Conservation (phyloP, 108 stramenopile genomes). For the Nannochloropsis salina region DNA sequence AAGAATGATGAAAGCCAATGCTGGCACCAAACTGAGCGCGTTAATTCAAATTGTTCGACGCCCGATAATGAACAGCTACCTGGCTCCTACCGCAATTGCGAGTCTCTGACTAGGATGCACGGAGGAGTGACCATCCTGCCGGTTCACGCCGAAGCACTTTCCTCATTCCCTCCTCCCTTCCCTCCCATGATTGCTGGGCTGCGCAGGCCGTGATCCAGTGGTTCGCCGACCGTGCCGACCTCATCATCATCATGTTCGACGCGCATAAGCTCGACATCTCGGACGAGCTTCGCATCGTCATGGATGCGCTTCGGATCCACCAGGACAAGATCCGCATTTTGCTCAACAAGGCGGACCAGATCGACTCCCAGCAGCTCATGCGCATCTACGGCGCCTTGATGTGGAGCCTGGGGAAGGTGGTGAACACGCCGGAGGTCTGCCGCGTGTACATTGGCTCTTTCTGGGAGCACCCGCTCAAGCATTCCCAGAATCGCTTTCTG, state of each 20-base stretch:
- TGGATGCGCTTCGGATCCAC: conserved; percentile 75
- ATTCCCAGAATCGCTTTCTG: conserved; percentile 58
- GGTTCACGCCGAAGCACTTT: too few relatives aligned
- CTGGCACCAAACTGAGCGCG: too few relatives aligned
- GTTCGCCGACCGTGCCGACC: conserved; percentile 70
- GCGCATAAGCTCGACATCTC: conserved; percentile 94
- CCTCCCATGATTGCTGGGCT: neutral
- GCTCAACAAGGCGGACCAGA: conserved; percentile 88
- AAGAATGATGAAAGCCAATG: too few relatives aligned
- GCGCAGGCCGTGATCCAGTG: conserved; percentile 38
- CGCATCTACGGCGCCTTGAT: conserved; percentile 93
- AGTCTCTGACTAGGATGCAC: neutral
- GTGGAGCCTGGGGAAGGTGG: conserved; percentile 94
- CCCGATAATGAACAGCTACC: neutral
- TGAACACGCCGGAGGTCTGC: conserved; percentile 94
- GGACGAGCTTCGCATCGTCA: conserved; percentile 81
- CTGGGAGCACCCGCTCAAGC: conserved; percentile 81
- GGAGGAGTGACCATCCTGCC: too few relatives aligned
- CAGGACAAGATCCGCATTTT: conserved; percentile 87
- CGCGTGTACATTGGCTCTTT: conserved; percentile 96
- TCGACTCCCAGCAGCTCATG: conserved; percentile 93
- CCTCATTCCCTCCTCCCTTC: neutral
- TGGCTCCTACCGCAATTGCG: conserved; percentile 16
- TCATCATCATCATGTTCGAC: conserved; percentile 94
- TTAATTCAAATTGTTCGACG: too few relatives aligned